These are phyloP conservation scores for Ganoderma meredithae DNA, from an alignment of 1,284 basidiomycete species.

Conservation along the genomic window DNA sequence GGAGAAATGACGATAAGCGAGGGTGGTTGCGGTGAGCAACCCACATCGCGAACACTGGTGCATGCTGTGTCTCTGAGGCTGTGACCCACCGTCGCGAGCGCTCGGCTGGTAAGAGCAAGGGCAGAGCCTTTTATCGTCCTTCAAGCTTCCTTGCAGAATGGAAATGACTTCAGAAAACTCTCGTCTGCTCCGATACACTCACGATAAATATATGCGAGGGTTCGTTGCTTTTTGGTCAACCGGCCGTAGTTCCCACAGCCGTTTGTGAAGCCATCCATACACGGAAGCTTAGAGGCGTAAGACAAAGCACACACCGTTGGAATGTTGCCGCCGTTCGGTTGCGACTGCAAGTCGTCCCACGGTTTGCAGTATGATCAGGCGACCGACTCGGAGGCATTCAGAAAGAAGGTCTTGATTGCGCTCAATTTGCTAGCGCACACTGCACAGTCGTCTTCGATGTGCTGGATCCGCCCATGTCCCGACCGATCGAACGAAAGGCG, in stretches of 20 bases:
- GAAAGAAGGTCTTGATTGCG: background rate
- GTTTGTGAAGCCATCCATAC: background rate
- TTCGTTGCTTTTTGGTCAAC: background rate
- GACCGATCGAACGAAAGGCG: no score
- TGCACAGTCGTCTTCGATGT: background rate
- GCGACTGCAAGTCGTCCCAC: background rate
- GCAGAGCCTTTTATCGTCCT: no score
- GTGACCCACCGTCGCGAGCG: background rate
- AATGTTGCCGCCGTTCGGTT: background rate
- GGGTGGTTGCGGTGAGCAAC: background rate
- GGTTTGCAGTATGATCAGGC: background rate
- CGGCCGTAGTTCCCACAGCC: background rate
- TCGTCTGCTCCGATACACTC: background rate
- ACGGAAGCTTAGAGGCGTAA: background rate
- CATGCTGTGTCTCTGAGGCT: no score
- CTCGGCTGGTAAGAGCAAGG: background rate
- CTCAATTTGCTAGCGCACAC: background rate
- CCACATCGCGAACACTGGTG: no score
- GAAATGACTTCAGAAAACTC: background rate
- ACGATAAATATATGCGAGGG: background rate
- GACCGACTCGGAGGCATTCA: background rate
- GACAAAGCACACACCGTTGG: background rate
- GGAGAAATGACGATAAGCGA: background rate
- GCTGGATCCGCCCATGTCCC: no score
- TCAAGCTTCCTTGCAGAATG: no score